Evolutionary conservation across 169 alveolate species (phyloP).

Genomic region (Eimeria mitis): DNA sequence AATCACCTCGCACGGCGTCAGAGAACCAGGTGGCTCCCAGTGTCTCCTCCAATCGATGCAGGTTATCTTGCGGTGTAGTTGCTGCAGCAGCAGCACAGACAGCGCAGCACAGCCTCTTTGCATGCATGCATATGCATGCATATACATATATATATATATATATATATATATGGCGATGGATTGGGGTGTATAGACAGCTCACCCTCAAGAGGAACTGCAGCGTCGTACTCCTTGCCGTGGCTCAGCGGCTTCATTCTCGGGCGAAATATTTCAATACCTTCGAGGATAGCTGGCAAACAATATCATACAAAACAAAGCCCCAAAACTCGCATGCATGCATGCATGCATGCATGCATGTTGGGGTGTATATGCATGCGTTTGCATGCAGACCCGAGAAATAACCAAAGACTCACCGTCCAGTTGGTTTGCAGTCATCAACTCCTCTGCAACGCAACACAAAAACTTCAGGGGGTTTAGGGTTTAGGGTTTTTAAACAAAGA

Average conservation of each 20-base stretch:
- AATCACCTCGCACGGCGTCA: not conserved
- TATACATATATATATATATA: not conserved
- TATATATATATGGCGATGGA: not conserved
- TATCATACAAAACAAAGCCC: not conserved
- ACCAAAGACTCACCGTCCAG: not conserved
- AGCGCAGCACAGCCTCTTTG: not conserved
- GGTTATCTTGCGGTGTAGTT: constrained; percentile 3
- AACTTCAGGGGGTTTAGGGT: not conserved
- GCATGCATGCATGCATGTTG: not conserved
- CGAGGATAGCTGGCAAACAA: not conserved
- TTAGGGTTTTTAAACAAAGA: not conserved
- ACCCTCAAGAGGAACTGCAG: constrained; percentile 1
- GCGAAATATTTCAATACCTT: constrained; percentile 16
- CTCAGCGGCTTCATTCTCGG: not conserved
- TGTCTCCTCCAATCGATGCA: constrained; percentile 1
- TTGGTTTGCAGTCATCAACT: not conserved
- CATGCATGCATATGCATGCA: not conserved
- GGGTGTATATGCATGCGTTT: not conserved
- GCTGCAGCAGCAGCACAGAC: not conserved
- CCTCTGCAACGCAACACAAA: not conserved
- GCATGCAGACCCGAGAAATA: not conserved
- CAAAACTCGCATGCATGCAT: not conserved
- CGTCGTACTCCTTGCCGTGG: constrained; percentile 2
- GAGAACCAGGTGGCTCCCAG: not conserved
- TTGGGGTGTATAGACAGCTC: not conserved